Percentiles rank a stretch among this genome's conserved stretches.
phyloP scores from a whole-genome alignment of 1,284 basidiomycete species.

The Cryptococcus hybrid region DNA sequence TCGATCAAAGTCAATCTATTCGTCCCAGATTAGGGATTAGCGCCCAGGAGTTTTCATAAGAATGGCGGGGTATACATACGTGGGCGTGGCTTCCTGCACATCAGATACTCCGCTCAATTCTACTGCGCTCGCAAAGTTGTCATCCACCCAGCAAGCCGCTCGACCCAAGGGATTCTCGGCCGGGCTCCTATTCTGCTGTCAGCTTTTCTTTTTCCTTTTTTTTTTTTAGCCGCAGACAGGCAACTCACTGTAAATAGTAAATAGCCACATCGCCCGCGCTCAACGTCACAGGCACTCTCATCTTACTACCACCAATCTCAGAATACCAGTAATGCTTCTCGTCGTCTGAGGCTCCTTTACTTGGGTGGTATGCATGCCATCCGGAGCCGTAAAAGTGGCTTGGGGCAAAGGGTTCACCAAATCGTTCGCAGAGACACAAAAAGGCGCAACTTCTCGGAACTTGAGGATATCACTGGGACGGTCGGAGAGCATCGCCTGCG shows the following conservation, averaged over 20 bases:
- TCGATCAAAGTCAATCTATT: constrained; percentile 73
- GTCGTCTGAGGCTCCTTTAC: constrained; percentile 51
- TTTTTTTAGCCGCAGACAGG: neutral
- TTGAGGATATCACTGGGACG: constrained; percentile 60
- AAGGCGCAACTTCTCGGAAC: constrained; percentile 77
- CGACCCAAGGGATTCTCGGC: constrained; percentile 50
- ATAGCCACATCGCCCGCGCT: constrained; percentile 55
- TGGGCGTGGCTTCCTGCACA: constrained; percentile 50
- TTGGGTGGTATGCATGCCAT: constrained; percentile 75
- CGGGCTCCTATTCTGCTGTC: constrained; percentile 59
- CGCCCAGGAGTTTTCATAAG: constrained; percentile 30
- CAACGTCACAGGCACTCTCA: constrained; percentile 60
- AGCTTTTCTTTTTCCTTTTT: constrained; percentile 69
- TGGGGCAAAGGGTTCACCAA: constrained; percentile 89
- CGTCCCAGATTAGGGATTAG: neutral
- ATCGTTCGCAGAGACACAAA: constrained; percentile 91
- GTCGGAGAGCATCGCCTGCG: constrained; percentile 68
- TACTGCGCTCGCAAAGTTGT: constrained; percentile 53
- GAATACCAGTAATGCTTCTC: constrained; percentile 85
- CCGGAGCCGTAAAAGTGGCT: constrained; percentile 87
- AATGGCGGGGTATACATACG: constrained; percentile 37
- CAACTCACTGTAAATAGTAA: constrained; percentile 52
- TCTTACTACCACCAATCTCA: constrained; percentile 67
- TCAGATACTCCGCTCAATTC: constrained; percentile 53
- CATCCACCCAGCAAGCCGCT: constrained; percentile 57